Conservation (phyloP, 768 basidiomycete species). For the Boletus rufocinnamomeus region DNA sequence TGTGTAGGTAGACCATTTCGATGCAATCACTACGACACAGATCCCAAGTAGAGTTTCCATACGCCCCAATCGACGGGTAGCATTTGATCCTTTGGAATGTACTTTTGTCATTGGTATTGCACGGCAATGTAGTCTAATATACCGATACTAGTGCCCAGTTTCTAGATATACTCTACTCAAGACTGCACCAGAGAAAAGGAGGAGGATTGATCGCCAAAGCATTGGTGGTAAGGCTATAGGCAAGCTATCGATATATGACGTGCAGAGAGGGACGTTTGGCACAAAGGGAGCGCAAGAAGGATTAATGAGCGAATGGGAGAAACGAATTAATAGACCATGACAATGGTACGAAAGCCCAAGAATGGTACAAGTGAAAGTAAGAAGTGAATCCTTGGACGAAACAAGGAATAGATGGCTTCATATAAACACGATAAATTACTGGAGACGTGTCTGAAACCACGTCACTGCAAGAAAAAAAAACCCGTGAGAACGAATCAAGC, state of each 20-base stretch:
- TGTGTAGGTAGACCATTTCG: too few relatives aligned
- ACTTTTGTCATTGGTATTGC: too few relatives aligned
- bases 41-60: too few relatives aligned
- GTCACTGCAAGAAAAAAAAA: background rate
- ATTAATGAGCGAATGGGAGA: constrained; percentile 8
- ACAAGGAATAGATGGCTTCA: constrained; percentile 13
- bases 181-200: constrained; percentile 5
- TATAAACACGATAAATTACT: constrained; percentile 37
- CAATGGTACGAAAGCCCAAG: constrained; percentile 15
- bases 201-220: background rate
- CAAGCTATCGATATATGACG: constrained; percentile 5
- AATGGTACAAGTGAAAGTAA: constrained; percentile 15
- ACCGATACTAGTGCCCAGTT: background rate
- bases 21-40: too few relatives aligned
- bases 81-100: too few relatives aligned
- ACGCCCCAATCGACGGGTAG: too few relatives aligned
- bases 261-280: constrained; percentile 7
- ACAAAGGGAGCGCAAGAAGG: constrained; percentile 12
- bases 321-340: background rate
- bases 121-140: background rate
- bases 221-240: constrained; percentile 3
- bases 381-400: constrained; percentile 1
- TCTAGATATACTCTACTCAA: constrained; percentile 4
- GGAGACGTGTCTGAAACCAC: constrained; percentile 3
- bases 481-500: constrained; percentile 12